Evolutionary conservation across 257 asterid species (phyloP), one percentile per base, ranked within the genome.

Genomic region (Voacanga thouarsii): DNA sequence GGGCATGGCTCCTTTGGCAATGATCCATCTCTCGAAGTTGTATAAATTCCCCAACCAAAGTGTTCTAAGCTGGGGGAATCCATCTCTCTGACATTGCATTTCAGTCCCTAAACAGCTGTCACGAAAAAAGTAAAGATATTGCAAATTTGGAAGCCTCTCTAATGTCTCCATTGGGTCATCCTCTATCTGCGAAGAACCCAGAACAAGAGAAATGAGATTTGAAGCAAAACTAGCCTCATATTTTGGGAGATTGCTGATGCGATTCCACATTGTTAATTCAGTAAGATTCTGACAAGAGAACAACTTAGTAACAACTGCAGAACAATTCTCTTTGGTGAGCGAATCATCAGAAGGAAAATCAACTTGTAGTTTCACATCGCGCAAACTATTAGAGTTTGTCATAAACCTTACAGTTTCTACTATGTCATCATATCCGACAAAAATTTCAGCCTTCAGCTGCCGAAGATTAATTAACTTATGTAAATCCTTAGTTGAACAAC

Each of bases 301-400:
- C 64, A 57, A 57, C 64, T 57, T 21, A 0, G 12, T 23, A 9
- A 57, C 7, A 23, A 57, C 3, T 7, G 30, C 0, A 6, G 12
- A 57, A 3, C 28, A 1, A 23, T 57, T n/a, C 12, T 21, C 64
- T 5, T 24, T 23, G 12, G 64, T 65, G 69, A 0, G 80, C 3
- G 55, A 87, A 78, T 75, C 90, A 85, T 43, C 78, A 81, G 0
- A 5, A 44, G 72, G 72, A 79, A 88, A 16, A 82, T 80, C 44
- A 1, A 85, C 80, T 53, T 88, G 72, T 55, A 89, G 79, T 82
- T 85, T 89, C 45, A 88, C 84, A 71, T 88, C 86, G 43, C 82
- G 87, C 53, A 86, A 83, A 75, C 64, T 78, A 77, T 83, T 77
- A 83, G 73, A 88, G 53, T 78, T 85, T 83, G 45, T 21, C 6